Base-by-base conservation (phyloP, 1,139 yeast genomes). In the Lodderomyces pseudojiufengensis region DNA sequence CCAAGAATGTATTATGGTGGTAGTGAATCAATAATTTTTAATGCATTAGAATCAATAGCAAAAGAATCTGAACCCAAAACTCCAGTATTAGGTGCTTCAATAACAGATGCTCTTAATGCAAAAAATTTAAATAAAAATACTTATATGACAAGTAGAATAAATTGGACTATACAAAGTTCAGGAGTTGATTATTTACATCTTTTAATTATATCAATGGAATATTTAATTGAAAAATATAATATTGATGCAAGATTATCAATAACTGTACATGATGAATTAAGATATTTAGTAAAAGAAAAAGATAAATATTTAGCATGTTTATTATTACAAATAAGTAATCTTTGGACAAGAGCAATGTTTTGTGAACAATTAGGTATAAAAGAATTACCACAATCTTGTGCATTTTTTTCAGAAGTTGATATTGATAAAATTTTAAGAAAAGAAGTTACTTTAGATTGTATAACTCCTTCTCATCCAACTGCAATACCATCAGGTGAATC, bases 111-210 rank as follows among this genome's bases (percentile, higher is more conserved):
- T 0, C 65, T 94, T 40, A 73, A 76, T 44, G 73, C 76, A 32
- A 65, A 69, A 38, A 80, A 90, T 52, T 71, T 94, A 50, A 77
- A 77, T 39, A 67, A 76, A 31, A 69, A 69, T 43, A 79, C 79
- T 39, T 92, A 83, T 56, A 62, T 92, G 50, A 94, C 98, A 0
- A 87, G 97, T 2, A 64, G 99, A 50, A 84, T 90, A 45, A 94
- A 94, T 53, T 94, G 99, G 99, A 86, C 96, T 0, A 94, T 94
- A 52, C 99, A 94, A 57, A 87, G 97, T 28, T 87, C 97, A 1
- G 99, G 98, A 28, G 99, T 94, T 12, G 98, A 94, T 56, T 94
- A 94, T 54, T 67, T 94, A 36, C 98, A 94, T 56, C 59, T 94
- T 29, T 59, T 94, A 39, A 73, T 92, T 38, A 76, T 88, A 4